Evolutionary conservation across 768 basidiomycete genomes (phyloP).

Genomic region (Kwoniella sp.): DNA sequence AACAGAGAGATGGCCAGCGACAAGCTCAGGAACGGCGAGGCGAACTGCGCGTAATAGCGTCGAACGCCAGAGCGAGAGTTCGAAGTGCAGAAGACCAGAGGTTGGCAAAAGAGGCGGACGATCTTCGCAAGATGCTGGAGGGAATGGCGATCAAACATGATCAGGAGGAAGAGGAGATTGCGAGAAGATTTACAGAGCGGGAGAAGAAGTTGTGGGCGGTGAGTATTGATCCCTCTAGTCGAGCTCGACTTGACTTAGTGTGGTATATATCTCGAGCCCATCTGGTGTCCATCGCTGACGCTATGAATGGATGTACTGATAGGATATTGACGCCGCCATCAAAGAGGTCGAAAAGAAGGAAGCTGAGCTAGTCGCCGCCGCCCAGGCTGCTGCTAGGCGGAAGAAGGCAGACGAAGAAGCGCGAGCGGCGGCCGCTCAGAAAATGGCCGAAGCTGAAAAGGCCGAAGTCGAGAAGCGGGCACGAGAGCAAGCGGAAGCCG

Average conservation of each 20-base stretch:
- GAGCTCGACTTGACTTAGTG: background rate
- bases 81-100: conserved; percentile 23
- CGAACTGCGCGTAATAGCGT: conserved; percentile 31
- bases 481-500: conserved; percentile 57
- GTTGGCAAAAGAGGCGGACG: conserved; percentile 40
- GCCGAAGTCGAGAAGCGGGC: conserved; percentile 61
- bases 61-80: conserved; percentile 34
- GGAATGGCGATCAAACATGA: conserved; percentile 58
- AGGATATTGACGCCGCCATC: conserved; percentile 47
- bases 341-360: conserved; percentile 29
- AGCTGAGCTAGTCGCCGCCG: conserved; percentile 22
- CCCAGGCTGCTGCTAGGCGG: conserved; percentile 16
- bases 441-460: conserved; percentile 38
- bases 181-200: conserved; percentile 68
- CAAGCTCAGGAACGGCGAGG: conserved; percentile 30
- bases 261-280: no score
- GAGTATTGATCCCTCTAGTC: conserved; percentile 2
- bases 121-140: conserved; percentile 43
- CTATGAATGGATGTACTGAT: background rate
- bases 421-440: conserved; percentile 54
- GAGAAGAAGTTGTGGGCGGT: conserved; percentile 65
- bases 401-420: conserved; percentile 54
- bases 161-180: conserved; percentile 68
- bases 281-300: background rate
- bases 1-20: conserved; percentile 34